Base-by-base conservation (phyloP, 257 asterid species). In the Mentha longifolia region DNA sequence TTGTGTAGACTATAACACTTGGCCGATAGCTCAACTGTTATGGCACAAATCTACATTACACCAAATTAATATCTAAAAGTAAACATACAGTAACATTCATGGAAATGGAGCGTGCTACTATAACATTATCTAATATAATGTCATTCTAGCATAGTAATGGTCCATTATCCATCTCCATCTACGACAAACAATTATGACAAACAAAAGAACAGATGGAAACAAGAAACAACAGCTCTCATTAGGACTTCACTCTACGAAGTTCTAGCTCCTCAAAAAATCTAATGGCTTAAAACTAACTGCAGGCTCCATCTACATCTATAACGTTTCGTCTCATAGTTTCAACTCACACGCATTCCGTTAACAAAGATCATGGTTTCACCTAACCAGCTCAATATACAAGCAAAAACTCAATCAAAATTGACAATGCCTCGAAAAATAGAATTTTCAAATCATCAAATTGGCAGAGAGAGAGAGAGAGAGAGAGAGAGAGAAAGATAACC, bases 11-110 rank as follows among this genome's bases (percentile, higher is more conserved):
- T 65, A 91, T 85, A 75, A 91, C 96, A 81, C 99, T 87, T 6
- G 97, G 96, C 45, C 97, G 90, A 74, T 91, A 94, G 89, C 90
- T 79, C 68, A 94, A 86, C 99, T 94, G 99, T 88, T 76, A 83
- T 66, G 81, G 65, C 87, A 85, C 69, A 86, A 81, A 77, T 88
- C 95, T 89, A 91, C 72, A 86, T 88, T 91, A 91, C 82, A 89
- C 84, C 76, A 85, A 82, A 85, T 85, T 78, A 87, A 89, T 80
- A 67, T 51, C 61, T 72, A 77, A 37, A 66, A 79, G 55, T 28
- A 70, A 63, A 54, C 49, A 74, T n/a, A n/a, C n/a, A n/a, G n/a
- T n/a, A n/a, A 54, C 33, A 47, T 35, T 41, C 68, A 57, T 51
- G 52, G 64, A 60, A 59, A 20, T 33, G 45, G 57, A 33, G 42